Evolutionary conservation across 495 filamentous ascomycete genomes (phyloP).

Genomic region (Talaromyces proteolyticus): DNA sequence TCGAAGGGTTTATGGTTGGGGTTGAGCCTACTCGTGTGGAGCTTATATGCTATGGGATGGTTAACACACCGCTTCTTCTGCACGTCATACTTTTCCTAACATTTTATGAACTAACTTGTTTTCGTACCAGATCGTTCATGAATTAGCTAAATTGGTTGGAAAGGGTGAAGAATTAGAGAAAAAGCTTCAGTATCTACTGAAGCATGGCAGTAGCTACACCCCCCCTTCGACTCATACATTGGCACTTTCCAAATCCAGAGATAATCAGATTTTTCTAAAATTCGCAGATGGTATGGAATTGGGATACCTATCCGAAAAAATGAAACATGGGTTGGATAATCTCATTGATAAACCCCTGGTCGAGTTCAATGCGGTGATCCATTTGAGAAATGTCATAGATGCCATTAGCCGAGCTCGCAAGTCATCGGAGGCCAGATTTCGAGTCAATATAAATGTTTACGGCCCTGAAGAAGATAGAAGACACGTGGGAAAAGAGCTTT

Average conservation of each 20-base stretch:
- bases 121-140: not conserved
- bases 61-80: not conserved
- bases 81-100: not conserved
- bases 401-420: not conserved
- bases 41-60: not conserved
- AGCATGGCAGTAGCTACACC: not conserved
- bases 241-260: too few species aligned
- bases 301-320: not conserved
- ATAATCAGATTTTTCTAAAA: not conserved
- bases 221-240: not conserved
- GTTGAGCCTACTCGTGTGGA: too few species aligned
- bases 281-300: not conserved
- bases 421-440: not conserved
- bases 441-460: not conserved
- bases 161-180: not conserved
- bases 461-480: not conserved
- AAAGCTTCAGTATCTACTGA: not conserved
- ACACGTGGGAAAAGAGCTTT: conserved; percentile 1
- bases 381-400: conserved; percentile 23
- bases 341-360: conserved; percentile 21
- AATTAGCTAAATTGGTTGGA: not conserved
- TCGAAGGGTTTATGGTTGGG: too few species aligned
- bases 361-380: conserved; percentile 39
- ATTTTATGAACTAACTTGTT: not conserved
- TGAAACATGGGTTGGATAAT: not conserved